Percentiles rank a stretch among this genome's conserved stretches.
These are phyloP conservation scores for Hanseniaspora lindneri DNA, from an alignment of 805 yeast species.

Conservation along the genomic window DNA sequence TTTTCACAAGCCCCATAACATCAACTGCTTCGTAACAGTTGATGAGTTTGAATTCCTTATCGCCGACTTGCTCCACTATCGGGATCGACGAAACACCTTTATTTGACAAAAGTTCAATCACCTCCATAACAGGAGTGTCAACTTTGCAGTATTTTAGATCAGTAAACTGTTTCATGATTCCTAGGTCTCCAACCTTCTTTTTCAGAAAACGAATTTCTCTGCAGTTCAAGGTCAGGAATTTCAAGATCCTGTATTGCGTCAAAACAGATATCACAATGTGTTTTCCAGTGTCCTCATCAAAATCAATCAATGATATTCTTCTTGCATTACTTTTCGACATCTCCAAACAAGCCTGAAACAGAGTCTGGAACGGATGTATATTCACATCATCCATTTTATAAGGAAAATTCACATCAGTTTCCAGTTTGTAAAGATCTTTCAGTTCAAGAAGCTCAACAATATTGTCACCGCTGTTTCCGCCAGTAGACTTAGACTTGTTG, in stretches of 20 bases:
- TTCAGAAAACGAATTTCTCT: constrained; percentile 78
- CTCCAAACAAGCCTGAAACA: constrained; percentile 85
- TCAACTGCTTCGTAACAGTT: constrained; percentile 96
- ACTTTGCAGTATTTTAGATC: constrained; percentile 67
- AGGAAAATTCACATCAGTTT: constrained; percentile 72
- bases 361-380: constrained; percentile 78
- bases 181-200: constrained; percentile 60
- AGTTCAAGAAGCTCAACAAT: constrained; percentile 74
- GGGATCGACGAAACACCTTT: constrained; percentile 88
- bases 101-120: constrained; percentile 66
- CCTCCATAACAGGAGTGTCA: constrained; percentile 89
- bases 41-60: constrained; percentile 38
- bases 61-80: constrained; percentile 59
- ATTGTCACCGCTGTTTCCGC: constrained; percentile 69
- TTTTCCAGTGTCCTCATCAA: constrained; percentile 80
- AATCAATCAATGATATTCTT: constrained; percentile 87
- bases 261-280: constrained; percentile 91
- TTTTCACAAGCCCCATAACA: constrained; percentile 80
- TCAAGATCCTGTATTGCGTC: constrained; percentile 90
- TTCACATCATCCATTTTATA: constrained; percentile 68
- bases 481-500: constrained; percentile 32
- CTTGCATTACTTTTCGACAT: constrained; percentile 84
- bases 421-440: constrained; percentile 77
- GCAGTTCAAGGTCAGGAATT: constrained; percentile 91
- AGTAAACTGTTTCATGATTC: constrained; percentile 42